Conservation (phyloP, 352 stramenopile genomes). For the Phytopythium kandeliae region DNA sequence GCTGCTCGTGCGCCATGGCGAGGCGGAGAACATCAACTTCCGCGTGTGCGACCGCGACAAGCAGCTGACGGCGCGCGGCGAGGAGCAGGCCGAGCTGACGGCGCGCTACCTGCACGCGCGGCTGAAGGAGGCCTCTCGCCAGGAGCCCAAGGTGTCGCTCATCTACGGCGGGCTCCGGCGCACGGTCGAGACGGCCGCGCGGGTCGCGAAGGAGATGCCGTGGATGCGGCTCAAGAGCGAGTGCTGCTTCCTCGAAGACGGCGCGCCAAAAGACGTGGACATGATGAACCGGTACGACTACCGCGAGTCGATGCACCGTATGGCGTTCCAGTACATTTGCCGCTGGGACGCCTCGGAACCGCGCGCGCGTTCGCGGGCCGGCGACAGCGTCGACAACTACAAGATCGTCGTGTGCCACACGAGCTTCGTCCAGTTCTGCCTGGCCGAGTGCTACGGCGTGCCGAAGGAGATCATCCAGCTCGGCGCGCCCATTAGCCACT, state of each 20-base stretch:
- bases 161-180: constrained; percentile 64
- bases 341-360: constrained; percentile 36
- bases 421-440: constrained; percentile 75
- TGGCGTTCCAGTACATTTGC: constrained; percentile 68
- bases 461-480: constrained; percentile 75
- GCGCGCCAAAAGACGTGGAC: constrained; percentile 50
- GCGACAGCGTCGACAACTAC: constrained; percentile 31
- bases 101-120: constrained; percentile 44
- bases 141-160: constrained; percentile 42
- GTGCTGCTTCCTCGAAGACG: constrained; percentile 72
- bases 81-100: constrained; percentile 49
- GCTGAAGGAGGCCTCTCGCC: constrained; percentile 19
- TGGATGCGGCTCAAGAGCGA: constrained; percentile 57
- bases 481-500: constrained; percentile 64
- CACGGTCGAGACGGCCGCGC: constrained; percentile 59
- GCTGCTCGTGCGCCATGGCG: constrained; percentile 69
- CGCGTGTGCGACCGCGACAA: constrained; percentile 70
- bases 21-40: constrained; percentile 85
- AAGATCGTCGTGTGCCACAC: constrained; percentile 73
- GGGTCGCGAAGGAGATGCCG: constrained; percentile 54
- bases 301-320: constrained; percentile 70
- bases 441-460: constrained; percentile 58
- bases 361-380: constrained; percentile 14
- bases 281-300: constrained; percentile 58
- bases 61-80: constrained; percentile 48